Evolutionary conservation across 371 early-diverging fungal species (phyloP).

Genomic region (Saksenaea oblongispora): DNA sequence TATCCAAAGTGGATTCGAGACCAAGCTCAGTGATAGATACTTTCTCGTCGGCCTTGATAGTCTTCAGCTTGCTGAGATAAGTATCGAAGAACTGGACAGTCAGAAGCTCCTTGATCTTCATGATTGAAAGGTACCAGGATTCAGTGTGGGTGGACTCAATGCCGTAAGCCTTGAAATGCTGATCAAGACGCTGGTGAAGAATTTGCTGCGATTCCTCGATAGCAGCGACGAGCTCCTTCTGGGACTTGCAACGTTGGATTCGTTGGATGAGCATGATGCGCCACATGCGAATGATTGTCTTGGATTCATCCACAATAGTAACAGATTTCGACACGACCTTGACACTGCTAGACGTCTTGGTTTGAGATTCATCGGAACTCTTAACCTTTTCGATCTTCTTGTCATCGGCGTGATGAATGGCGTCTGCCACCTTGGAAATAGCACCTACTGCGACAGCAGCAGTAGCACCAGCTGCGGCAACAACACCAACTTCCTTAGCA

Average conservation of each 20-base stretch:
- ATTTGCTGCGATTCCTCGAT: conserved; percentile 26
- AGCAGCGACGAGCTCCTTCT: conserved; percentile 26
- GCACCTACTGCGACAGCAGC: conserved; percentile 7
- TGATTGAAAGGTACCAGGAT: conserved; percentile 5
- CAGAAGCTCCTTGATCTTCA: background rate
- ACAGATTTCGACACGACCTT: background rate
- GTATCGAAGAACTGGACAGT: conserved; percentile 9
- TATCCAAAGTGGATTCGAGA: background rate
- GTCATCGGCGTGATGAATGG: background rate
- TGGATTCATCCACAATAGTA: conserved; percentile 14
- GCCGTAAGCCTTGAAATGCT: conserved; percentile 19
- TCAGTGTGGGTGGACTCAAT: conserved; percentile 16
- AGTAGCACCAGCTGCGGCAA: conserved; percentile 2
- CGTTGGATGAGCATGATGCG: conserved; percentile 26
- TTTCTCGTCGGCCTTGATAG: conserved; percentile 12
- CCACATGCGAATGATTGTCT: conserved; percentile 28
- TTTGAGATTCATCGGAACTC: background rate
- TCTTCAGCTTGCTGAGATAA: conserved; percentile 4
- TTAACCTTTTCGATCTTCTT: background rate
- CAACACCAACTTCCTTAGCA: conserved; percentile 4
- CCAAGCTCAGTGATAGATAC: conserved; percentile 11
- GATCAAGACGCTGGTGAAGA: conserved; percentile 17
- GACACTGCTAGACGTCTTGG: background rate
- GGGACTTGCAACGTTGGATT: conserved; percentile 17
- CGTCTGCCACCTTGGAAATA: conserved; percentile 3